Evolutionary conservation across 441 rosid species (phyloP).

Genomic region (Pelargonium cotyledonis): DNA sequence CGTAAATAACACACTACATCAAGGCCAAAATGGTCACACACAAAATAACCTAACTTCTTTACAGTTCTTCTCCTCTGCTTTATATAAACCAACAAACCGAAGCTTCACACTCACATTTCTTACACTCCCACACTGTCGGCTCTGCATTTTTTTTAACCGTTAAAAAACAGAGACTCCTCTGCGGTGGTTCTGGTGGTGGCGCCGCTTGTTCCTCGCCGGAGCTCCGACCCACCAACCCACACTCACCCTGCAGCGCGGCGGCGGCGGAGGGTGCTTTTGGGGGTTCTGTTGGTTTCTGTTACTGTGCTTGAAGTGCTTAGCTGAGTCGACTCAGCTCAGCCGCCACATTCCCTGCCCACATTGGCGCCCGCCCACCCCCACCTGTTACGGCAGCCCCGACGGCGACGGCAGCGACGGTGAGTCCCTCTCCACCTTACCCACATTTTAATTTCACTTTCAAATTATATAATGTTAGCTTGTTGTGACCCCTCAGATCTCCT

Average conservation of each 20-base stretch:
- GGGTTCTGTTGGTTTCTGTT: constrained; percentile 18
- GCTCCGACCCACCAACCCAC: background rate
- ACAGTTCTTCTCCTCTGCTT: background rate
- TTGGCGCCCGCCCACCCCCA: constrained; percentile 84
- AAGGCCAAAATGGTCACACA: constrained; percentile 20
- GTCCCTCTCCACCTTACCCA: constrained; percentile 6
- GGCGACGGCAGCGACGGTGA: constrained; percentile 93
- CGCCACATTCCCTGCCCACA: constrained; percentile 30
- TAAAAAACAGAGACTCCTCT: background rate
- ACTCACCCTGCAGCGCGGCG: constrained; percentile 35
- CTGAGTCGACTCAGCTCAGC: constrained; percentile 24
- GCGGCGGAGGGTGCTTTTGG: constrained; percentile 18
- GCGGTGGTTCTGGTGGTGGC: constrained; percentile 12
- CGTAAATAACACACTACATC: constrained; percentile 30
- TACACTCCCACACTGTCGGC: background rate
- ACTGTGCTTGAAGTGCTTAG: constrained; percentile 17
- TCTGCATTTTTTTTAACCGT: background rate
- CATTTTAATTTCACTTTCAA: background rate
- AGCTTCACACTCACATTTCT: no score
- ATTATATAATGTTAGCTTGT: no score
- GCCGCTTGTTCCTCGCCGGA: constrained; percentile 8
- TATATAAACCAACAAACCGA: background rate
- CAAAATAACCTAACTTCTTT: constrained; percentile 1
- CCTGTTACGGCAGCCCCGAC: constrained; percentile 93
- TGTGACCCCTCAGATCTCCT: no score